Evolutionary conservation across 768 basidiomycete species (phyloP).

Genomic region (Mrakia frigida): DNA sequence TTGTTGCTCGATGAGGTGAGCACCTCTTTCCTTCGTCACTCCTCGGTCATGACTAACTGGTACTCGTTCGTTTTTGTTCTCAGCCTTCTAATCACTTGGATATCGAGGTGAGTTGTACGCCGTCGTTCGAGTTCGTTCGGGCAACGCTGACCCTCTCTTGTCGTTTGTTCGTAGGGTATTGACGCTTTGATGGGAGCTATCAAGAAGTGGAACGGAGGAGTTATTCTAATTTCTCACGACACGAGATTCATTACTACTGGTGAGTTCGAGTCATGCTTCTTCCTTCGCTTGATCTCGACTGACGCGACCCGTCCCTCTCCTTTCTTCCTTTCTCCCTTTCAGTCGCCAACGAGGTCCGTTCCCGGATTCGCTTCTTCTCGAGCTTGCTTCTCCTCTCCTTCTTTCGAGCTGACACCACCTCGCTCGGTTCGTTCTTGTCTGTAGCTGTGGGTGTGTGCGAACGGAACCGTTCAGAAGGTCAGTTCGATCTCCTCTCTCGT

Average conservation of each 20-base stretch:
- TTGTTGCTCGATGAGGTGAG: constrained; percentile 85
- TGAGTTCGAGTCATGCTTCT: constrained; percentile 59
- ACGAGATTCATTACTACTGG: constrained; percentile 90
- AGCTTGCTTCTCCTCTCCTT: too few species aligned
- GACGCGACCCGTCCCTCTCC: neutral
- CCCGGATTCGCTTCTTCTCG: too few species aligned
- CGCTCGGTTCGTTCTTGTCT: neutral
- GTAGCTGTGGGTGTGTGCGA: constrained; percentile 89
- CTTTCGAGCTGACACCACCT: neutral
- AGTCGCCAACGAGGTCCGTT: constrained; percentile 27
- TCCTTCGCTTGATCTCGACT: neutral
- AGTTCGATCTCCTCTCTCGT: constrained; percentile 36
- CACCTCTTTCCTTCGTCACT: constrained; percentile 20
- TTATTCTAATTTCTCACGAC: constrained; percentile 87
- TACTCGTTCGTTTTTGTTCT: constrained; percentile 1
- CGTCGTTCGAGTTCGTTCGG: constrained; percentile 10
- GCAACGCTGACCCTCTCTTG: neutral
- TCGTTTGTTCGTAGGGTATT: constrained; percentile 53
- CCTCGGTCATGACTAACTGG: neutral
- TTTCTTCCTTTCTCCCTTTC: neutral
- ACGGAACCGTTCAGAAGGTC: constrained; percentile 74
- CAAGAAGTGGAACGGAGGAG: constrained; percentile 44
- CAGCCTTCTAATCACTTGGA: constrained; percentile 93
- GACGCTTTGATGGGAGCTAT: constrained; percentile 85
- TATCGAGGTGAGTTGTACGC: constrained; percentile 63